Evolutionary conservation across 2,329 filamentous ascomycete species (phyloP).

Genomic region (Juglanconis oblonga): DNA sequence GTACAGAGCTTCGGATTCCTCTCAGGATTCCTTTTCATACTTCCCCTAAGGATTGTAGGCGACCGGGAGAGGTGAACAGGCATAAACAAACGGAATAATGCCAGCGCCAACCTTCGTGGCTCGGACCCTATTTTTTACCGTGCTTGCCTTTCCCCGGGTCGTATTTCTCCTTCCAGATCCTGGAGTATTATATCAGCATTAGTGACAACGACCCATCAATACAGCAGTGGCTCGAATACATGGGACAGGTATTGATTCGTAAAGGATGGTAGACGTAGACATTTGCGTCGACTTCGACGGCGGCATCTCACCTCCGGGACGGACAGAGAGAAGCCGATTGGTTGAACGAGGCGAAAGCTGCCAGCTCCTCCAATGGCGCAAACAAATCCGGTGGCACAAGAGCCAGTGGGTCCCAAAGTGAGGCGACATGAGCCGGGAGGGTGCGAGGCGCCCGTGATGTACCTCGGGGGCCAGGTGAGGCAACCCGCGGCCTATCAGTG

Average conservation of each 20-base stretch:
- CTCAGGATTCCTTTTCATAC: not conserved
- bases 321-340: not conserved
- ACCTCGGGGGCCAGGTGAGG: not conserved
- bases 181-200: constrained; percentile 33
- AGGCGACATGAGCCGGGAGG: not conserved
- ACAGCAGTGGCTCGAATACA: not conserved
- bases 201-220: constrained; percentile 1
- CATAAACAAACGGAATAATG: not conserved
- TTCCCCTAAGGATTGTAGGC: not conserved
- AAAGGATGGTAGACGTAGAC: not conserved
- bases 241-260: not conserved
- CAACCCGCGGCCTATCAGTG: not conserved
- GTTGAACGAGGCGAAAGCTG: not conserved
- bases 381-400: constrained; percentile 2
- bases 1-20: not conserved
- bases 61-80: not conserved
- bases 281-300: not conserved
- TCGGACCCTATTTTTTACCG: constrained; percentile 36
- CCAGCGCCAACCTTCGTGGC: too few relatives aligned
- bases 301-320: not conserved
- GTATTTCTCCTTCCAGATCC: constrained; percentile 99
- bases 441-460: not conserved
- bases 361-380: not conserved
- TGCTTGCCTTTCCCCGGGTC: constrained; percentile 48
- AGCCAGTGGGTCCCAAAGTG: not conserved